Evolutionary conservation across 208 protist species (phyloP), one percentile per base, ranked within the genome.

Genomic region (Acanthamoeba triangularis): DNA sequence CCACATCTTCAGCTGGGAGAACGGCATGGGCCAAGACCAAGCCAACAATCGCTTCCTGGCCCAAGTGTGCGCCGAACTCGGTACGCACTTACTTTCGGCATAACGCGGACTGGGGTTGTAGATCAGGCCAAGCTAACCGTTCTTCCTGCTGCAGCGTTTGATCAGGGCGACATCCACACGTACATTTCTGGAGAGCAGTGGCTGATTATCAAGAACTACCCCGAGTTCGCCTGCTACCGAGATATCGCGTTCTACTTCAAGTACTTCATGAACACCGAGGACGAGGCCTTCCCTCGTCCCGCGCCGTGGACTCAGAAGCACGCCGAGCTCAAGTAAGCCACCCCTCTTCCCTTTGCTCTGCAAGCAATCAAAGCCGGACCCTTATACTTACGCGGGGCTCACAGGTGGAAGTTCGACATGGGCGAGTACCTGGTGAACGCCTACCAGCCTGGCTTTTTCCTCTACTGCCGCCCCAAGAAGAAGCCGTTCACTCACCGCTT

Each of bases 201-300:
- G 47, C 78, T 95, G 76, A 72, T 97, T 28, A 49, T 96, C 63
- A 87, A 96, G 63, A 96, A 96, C 76, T 97, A 96, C 61, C 97
- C 97, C 37, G 97, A 97, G 93, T 91, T 97, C 25, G 84, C 33
- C 23, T 96, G 93, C 94, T 98, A 95, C 94, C 96, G 97, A 37
- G 97, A 98, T 94, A 96, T 98, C 23, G 96, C 96, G 33, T 98
- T 98, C 85, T 76, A 95, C 72, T 97, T 98, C 95, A 98, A 98
- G 96, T 95, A 95, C 61, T 90, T 97, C 67, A 97, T 97, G 97
- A 96, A 88, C 49, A 95, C 97, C 3, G 95, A 96, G 25, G 65
- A 95, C 3, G 84, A 95, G 30, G 97, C 96, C n/a, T 95, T 98
- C 61, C 96, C 96, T 20, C 87, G 95, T n/a, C 85, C 97, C 33